Evolutionary conservation across 2,329 filamentous ascomycete genomes (phyloP), one percentile per base, ranked within the genome.

Genomic region (Scedosporium dehoogii): DNA sequence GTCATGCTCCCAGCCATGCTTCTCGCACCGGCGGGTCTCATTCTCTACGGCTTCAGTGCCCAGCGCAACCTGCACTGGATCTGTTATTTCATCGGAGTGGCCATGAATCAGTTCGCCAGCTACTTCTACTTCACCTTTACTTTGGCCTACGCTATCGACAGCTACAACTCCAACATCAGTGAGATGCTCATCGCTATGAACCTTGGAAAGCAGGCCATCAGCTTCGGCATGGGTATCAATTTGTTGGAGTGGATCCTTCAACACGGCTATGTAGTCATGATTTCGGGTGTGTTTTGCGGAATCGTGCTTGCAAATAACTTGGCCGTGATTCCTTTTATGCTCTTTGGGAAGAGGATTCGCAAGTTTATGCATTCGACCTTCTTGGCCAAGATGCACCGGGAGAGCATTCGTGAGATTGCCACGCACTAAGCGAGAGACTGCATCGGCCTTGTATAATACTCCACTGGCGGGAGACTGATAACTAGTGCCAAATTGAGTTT

Each of bases 111-210:
- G 62, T 82, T 77, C 70, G 73, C 74, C 21, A 74, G 74, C 3
- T 84, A 81, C 70, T 83, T 83, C 66, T 84, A 77, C 69, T 83
- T 83, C 69, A 80, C 78, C 14, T 83, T 85, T 67, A 81, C 82
- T 10, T 75, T 87, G 7, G 83, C 83, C 2, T 86, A 86, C 67
- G 82, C 83, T 1, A 79, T 86, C 44, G 83, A 86, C 68, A 80
- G 77, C 60, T 84, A 86, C 70, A 80, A 79, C 21, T 75, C 78
- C 41, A 83, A 85, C 66, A 81, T 82, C n/a, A 80, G 78, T 25
- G 83, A 86, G 72, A 85, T 85, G 83, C 76, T 86, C 10, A 85
- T 83, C 64, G 80, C 80, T 3, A 83, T 83, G 76, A 82, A 82
- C 65, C 68, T 83, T n/a, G 81, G 81, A 10, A 83, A 83, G 68